Evolutionary conservation across 805 yeast genomes (phyloP), one percentile per base, ranked within the genome.

Genomic region (Naumovozyma dairenensis): DNA sequence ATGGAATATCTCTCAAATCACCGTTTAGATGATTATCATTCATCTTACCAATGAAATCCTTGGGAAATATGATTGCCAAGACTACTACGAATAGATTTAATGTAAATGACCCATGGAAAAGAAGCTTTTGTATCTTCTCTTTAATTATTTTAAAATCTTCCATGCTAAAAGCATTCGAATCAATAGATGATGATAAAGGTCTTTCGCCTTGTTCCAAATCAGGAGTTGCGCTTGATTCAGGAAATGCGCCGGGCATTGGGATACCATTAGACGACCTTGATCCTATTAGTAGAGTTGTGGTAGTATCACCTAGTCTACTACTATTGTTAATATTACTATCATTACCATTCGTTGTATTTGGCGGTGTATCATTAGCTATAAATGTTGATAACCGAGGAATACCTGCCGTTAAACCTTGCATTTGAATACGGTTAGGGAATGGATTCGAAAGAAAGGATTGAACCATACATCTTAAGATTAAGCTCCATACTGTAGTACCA

Each of bases 401-500:
- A n/a, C n/a, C n/a, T n/a, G n/a, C n/a, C n/a, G n/a, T n/a, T 38
- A 9, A 31, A 25, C n/a, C 40, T 17, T 44, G 46, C 14, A 57
- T 29, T 16, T 46, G 52, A 4, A 29, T n/a, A 15, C 53, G 51
- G n/a, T 51, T 33, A 0, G 68, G 66, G 34, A 68, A 70, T 1
- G 74, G 71, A 16, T 59, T 55, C 1, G 63, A 38, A 19, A 67
- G 34, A 13, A 66, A 44, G 5, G 63, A 50, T 29, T 69, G 72
- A 1, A 62, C 51, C 4, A 54, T 39, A 8, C 57, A 38, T 42
- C 74, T 48, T 8, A 60, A 16, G 2, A 49, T 25, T 4, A 66
- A 49, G 3, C 42, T 35, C 46, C 43, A 38, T 7, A 49, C 36
- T 2, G 46, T 40, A 16, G 54, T 39, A 9, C 52, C 57, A 38